Conservation (phyloP, 345 rosid genomes). For the Brassica incana region DNA sequence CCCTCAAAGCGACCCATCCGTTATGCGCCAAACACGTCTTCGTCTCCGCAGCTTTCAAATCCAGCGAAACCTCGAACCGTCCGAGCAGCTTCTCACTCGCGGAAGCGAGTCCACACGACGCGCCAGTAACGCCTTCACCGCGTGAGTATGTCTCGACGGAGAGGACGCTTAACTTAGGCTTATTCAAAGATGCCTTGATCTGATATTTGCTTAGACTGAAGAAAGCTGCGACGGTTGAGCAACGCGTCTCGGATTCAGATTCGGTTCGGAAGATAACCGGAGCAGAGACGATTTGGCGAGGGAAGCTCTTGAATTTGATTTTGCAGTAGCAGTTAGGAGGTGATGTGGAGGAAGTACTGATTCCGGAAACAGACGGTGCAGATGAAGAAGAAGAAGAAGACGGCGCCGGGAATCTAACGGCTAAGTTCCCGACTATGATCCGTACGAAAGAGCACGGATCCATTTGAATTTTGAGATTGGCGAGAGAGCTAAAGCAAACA, state of each 20-base stretch:
- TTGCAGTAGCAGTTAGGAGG: conserved; percentile 53
- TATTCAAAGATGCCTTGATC: conserved; percentile 41
- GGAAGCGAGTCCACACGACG: conserved; percentile 47
- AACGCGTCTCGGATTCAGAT: conserved; percentile 38
- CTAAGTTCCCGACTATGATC: conserved; percentile 74
- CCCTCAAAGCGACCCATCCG: conserved; percentile 66
- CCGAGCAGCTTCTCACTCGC: conserved; percentile 62
- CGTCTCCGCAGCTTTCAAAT: conserved; percentile 59
- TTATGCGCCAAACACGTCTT: conserved; percentile 58
- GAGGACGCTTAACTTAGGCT: conserved; percentile 37
- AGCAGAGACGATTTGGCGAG: conserved; percentile 47
- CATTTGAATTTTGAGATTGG: conserved; percentile 50
- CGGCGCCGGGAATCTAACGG: conserved; percentile 51
- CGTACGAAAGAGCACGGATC: conserved; percentile 96
- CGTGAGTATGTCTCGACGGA: conserved; percentile 51
- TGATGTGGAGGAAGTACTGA: conserved; percentile 16
- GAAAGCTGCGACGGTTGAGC: conserved; percentile 62
- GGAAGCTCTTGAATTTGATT: conserved; percentile 60
- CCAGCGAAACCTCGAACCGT: conserved; percentile 52
- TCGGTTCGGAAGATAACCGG: conserved; percentile 40
- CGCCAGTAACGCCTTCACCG: conserved; percentile 37
- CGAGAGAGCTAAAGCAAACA: conserved; percentile 32
- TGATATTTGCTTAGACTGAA: conserved; percentile 57
- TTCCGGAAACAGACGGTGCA: conserved; percentile 36
- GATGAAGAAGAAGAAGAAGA: conserved; percentile 42